Conservation (phyloP, 345 rosid species). For the Eucalyptus tenuipes region DNA sequence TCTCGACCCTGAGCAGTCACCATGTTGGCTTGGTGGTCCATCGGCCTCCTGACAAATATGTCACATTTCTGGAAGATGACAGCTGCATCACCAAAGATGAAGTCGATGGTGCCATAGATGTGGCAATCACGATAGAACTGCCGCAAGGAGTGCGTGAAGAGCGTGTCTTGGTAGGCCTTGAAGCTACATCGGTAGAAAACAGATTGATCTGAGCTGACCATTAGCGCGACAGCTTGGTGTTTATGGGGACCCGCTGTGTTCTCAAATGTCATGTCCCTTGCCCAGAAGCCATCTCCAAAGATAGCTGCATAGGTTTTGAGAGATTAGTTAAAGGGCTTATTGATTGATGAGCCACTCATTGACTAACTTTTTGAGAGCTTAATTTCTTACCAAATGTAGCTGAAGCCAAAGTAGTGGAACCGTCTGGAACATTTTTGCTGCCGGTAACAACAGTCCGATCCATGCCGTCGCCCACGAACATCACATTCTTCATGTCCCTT, state of each 20-base stretch:
- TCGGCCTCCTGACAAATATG: slow-evolving; percentile 45
- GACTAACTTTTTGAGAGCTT: background rate
- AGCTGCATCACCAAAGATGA: slow-evolving; percentile 58
- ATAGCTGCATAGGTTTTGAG: slow-evolving; percentile 18
- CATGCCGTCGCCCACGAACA: slow-evolving; percentile 80
- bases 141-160: slow-evolving; percentile 34
- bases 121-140: slow-evolving; percentile 79
- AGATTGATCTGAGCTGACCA: slow-evolving; percentile 42
- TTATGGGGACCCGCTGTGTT: slow-evolving; percentile 68
- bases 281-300: slow-evolving; percentile 73
- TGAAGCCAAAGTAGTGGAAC: slow-evolving; percentile 35
- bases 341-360: background rate
- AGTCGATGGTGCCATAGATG: slow-evolving; percentile 61
- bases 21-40: slow-evolving; percentile 41
- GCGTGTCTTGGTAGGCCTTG: slow-evolving; percentile 23
- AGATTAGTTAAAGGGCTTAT: background rate
- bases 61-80: slow-evolving; percentile 65
- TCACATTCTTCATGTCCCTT: slow-evolving; percentile 26
- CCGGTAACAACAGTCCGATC: slow-evolving; percentile 52
- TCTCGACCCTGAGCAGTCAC: slow-evolving; percentile 67
- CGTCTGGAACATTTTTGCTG: slow-evolving; percentile 32
- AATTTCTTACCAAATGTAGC: slow-evolving; percentile 52
- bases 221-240: slow-evolving; percentile 56
- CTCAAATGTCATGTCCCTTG: slow-evolving; percentile 64
- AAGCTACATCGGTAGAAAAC: slow-evolving; percentile 60